These are phyloP conservation scores for Chytridiales sp. DNA, from an alignment of 371 early-diverging fungal species.

Conservation along the genomic window DNA sequence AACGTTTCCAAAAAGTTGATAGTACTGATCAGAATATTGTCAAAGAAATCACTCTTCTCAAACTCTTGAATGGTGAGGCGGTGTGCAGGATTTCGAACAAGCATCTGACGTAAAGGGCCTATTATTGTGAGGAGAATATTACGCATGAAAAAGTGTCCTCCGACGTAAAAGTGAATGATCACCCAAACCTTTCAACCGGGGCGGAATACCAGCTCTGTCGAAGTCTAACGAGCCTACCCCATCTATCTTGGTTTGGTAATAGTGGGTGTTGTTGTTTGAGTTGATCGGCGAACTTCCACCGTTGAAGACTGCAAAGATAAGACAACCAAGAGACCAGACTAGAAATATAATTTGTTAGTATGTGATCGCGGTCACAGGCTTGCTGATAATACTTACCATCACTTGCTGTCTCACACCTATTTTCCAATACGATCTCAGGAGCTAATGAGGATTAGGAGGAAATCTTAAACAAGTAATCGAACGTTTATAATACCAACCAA, in stretches of 20 bases:
- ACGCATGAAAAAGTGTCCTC: background rate
- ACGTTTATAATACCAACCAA: slow-evolving; percentile 38
- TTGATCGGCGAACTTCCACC: slow-evolving; percentile 66
- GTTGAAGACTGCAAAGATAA: slow-evolving; percentile 74
- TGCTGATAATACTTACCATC: slow-evolving; percentile 47
- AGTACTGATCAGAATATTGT: slow-evolving; percentile 74
- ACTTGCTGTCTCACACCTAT: slow-evolving; percentile 53
- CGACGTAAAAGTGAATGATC: background rate
- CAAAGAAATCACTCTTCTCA: slow-evolving; percentile 71
- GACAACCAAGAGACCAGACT: slow-evolving; percentile 80
- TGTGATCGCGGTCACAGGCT: slow-evolving; percentile 3
- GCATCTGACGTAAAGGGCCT: slow-evolving; percentile 49
- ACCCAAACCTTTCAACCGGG: background rate
- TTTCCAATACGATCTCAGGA: slow-evolving; percentile 72
- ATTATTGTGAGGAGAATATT: background rate
- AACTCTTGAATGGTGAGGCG: slow-evolving; percentile 65
- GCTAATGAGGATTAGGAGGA: slow-evolving; percentile 48
- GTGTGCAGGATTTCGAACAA: slow-evolving; percentile 55
- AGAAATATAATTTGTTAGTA: background rate
- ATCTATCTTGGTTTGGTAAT: slow-evolving; percentile 53
- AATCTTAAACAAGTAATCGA: background rate
- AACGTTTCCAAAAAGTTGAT: slow-evolving; percentile 78
- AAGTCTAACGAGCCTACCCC: background rate
- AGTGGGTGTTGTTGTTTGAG: slow-evolving; percentile 65
- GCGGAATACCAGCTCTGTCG: slow-evolving; percentile 14